Evolutionary conservation across 768 basidiomycete species (phyloP).

Genomic region (Lepiota venenata): DNA sequence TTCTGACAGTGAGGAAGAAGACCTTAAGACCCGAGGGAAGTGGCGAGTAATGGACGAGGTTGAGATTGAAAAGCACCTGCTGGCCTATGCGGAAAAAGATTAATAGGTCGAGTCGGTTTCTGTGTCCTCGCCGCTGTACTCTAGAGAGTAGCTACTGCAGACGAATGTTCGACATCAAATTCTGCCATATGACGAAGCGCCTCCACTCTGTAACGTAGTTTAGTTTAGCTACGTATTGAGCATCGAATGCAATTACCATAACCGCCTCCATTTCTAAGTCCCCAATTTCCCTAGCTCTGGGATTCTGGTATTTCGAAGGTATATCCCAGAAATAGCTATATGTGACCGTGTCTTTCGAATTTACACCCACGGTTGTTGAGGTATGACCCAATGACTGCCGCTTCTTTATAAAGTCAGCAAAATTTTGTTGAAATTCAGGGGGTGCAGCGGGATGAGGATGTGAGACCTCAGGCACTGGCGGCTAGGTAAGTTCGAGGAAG

Average conservation of each 20-base stretch:
- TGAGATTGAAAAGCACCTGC: slow-evolving; percentile 76
- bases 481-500: slow-evolving; percentile 5
- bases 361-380: slow-evolving; percentile 2
- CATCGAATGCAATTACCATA: slow-evolving; percentile 38
- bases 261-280: slow-evolving; percentile 65
- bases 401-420: slow-evolving; percentile 40
- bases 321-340: slow-evolving; percentile 65
- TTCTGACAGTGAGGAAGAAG: slow-evolving; percentile 71
- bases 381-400: slow-evolving; percentile 22
- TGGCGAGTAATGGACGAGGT: slow-evolving; percentile 79
- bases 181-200: slow-evolving; percentile 62
- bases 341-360: slow-evolving; percentile 1
- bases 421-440: slow-evolving; percentile 50
- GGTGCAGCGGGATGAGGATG: slow-evolving; percentile 69
- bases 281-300: slow-evolving; percentile 43
- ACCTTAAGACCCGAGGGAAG: slow-evolving; percentile 62
- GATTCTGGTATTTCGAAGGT: slow-evolving; percentile 55
- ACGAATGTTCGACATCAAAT: slow-evolving; percentile 12
- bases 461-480: slow-evolving; percentile 32
- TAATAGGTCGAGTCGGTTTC: slow-evolving; percentile 25
- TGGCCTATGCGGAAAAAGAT: slow-evolving; percentile 90
- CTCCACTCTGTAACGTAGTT: slow-evolving; percentile 51
- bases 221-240: neutral
- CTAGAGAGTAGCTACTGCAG: slow-evolving; percentile 13
- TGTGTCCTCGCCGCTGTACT: slow-evolving; percentile 6